Base-by-base conservation (phyloP, 1,284 basidiomycete genomes). In the Boletellus deceptivus region DNA sequence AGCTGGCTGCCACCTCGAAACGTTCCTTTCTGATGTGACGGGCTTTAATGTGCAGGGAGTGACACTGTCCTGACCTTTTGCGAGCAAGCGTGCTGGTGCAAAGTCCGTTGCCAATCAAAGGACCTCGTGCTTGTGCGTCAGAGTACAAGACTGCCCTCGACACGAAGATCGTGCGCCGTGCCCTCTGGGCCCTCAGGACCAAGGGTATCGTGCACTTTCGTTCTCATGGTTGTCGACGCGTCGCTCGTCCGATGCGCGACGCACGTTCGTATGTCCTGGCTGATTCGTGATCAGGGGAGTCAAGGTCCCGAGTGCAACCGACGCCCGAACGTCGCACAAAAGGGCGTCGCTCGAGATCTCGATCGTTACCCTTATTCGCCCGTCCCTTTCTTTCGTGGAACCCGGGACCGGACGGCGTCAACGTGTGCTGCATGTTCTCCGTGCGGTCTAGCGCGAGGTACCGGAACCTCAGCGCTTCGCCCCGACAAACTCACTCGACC, bases 81-180 rank as follows among this genome's bases (percentile, higher is more conserved):
- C 69, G 5, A 64, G 57, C 2, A 78, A 79, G 11, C 6, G 1
- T 74, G 45, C 37, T 72, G 61, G 14, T 42, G 40, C 6, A 65
- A n/a, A n/a, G 52, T 42, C 67, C 67, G 20, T 48, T 39, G 7
- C 74, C 73, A 29, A 72, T 61, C 33, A 75, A 61, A 14, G 59
- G 77, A 5, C 73, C 74, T 16, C 61, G 63, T 10, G 50, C 46
- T 57, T 79, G 79, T 6, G 75, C 67, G 1, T 71, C 67, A 6
- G 77, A 78, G 57, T 79, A 61, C 13, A 77, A 57, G 6, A 77
- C 68, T 77, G 82, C 78, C 10, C 73, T 71, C 43, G 78, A 66
- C 27, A 82, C 50, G 56, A 82, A 79, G 1, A 72, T 72, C n/a
- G 71, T 63, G 13, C n/a, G 29, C 11, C 29, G 29, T 17, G 16